Evolutionary conservation across 2,329 filamentous ascomycete genomes (phyloP).

Genomic region (Aspergillus costaricaensis): DNA sequence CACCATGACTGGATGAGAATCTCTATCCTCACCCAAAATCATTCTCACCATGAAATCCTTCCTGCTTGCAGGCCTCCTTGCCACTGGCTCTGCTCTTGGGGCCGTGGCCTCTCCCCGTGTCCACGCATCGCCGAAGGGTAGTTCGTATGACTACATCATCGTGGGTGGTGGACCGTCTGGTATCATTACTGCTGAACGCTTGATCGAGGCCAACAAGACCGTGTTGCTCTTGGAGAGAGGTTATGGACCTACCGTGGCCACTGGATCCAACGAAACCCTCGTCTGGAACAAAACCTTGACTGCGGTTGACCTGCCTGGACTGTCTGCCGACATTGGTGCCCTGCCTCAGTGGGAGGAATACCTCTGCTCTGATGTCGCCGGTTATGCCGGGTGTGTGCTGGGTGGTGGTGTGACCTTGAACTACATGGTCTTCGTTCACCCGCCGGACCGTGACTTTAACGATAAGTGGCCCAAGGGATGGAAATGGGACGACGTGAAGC

Average conservation of each 20-base stretch:
- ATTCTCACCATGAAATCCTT: not conserved
- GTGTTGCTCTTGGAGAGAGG: conserved; percentile 66
- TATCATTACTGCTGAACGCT: conserved; percentile 60
- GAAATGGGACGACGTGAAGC: conserved; percentile 64
- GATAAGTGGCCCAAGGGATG: conserved; percentile 71
- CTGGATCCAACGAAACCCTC: conserved; percentile 27
- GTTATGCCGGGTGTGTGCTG: conserved; percentile 28
- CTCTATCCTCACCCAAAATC: not conserved
- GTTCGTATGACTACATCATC: conserved; percentile 46
- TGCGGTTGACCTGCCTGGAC: conserved; percentile 29
- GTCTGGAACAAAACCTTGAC: conserved; percentile 27
- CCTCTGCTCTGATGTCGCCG: conserved; percentile 9
- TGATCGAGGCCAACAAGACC: conserved; percentile 65
- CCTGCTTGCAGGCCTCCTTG: conserved; percentile 1
- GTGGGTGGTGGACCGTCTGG: conserved; percentile 52
- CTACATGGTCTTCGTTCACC: conserved; percentile 33
- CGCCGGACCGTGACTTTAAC: conserved; percentile 68
- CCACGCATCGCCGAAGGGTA: not conserved
- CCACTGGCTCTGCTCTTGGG: not conserved
- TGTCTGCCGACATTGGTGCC: conserved; percentile 27
- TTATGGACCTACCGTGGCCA: conserved; percentile 25
- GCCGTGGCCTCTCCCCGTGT: not conserved
- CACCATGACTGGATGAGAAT: not conserved
- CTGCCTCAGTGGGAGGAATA: conserved; percentile 7
- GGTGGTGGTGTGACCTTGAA: conserved; percentile 33